Evolutionary conservation across 139 green algal genomes (phyloP), one percentile per base, ranked within the genome.

Genomic region (Coelastrella sp.): DNA sequence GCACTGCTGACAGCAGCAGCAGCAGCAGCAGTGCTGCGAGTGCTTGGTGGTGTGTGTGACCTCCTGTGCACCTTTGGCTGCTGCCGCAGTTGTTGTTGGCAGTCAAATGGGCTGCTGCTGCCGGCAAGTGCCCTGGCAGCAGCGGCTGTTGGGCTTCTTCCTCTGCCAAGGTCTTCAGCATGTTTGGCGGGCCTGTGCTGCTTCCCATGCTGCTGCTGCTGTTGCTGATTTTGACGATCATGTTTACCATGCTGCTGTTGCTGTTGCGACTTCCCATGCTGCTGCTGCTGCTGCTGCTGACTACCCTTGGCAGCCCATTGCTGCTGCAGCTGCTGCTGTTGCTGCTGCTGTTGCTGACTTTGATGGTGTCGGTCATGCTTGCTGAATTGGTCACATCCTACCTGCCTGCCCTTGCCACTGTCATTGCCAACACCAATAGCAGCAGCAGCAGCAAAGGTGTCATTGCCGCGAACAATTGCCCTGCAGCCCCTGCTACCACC

Each of bases 281-380:
- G 74, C 59, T 73, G 81, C 81, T 86, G 81, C 59, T 86, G 81
- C 59, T 85, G 81, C 59, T 59, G 81, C n/a, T 57, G 60, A 27
- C 59, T 35, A 3, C 35, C 35, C 35, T 72, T 72, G 63, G 63
- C 15, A 17, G 12, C 12, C 63, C 15, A 17, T 17, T 72, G 63
- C 63, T 24, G 70, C 15, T n/a, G 8, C 19, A 35, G 70, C 19
- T 25, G 20, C 70, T 80, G 74, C 74, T 80, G 74, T 17, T 73
- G 81, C 81, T 86, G 81, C 59, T 57, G n/a, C 27, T 72, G 81
- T 25, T 59, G 59, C n/a, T 57, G 60, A 27, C 59, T 35, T 57
- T 56, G 59, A 65, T 86, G n/a, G 11, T 80, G 24, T 14, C 4
- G 17, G 25, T 4, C 10, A 22, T 57, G 74, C 9, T 78, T 78